phyloP scores from a whole-genome alignment of 257 asterid genomes.

The Solanum piurae region DNA sequence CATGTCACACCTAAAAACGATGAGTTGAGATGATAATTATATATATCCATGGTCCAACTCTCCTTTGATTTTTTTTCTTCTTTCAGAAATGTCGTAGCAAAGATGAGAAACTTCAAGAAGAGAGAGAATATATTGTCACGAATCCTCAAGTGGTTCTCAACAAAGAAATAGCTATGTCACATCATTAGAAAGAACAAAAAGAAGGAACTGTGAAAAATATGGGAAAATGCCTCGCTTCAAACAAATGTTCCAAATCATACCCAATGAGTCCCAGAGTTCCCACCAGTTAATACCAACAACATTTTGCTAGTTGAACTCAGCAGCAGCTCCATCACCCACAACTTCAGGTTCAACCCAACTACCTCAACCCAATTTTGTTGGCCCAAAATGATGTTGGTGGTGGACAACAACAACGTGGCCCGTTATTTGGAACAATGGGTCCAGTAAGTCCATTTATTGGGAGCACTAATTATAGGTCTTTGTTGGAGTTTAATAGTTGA shows the following conservation, averaged over 20 bases:
- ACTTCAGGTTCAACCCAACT: neutral
- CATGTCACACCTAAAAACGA: neutral
- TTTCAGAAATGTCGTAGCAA: conserved; percentile 17
- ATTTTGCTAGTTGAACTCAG: neutral
- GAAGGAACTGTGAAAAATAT: neutral
- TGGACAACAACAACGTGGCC: neutral
- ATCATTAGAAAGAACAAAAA: neutral
- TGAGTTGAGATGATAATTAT: neutral
- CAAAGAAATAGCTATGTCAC: neutral
- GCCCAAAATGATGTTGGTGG: neutral
- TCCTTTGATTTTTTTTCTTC: neutral
- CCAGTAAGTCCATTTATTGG: too few relatives aligned
- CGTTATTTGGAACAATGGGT: neutral
- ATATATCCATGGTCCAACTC: neutral
- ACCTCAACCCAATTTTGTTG: neutral
- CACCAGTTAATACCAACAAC: neutral
- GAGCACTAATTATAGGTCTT: too few relatives aligned
- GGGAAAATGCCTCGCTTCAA: neutral
- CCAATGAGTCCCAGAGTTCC: neutral
- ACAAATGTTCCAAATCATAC: neutral
- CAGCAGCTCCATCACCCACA: neutral
- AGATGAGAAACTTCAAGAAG: conserved; percentile 1
- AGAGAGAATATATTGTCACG: neutral
- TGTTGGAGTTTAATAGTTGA: neutral
- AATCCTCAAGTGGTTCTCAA: neutral